Base-by-base conservation (phyloP, 164 flowering plant species). In the Kingdonia uniflora region DNA sequence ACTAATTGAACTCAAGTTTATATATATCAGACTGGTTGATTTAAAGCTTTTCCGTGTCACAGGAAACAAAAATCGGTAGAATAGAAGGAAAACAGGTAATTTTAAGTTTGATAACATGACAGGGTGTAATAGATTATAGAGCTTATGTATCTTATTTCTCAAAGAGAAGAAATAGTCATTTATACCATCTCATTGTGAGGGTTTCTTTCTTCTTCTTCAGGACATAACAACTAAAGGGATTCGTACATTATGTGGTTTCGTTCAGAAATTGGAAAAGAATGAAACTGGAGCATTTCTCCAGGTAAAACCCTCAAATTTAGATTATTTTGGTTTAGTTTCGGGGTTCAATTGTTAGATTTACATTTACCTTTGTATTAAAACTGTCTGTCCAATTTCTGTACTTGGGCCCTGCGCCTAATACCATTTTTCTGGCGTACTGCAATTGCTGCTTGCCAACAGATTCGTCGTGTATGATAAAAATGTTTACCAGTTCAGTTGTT, bases 1-100 rank as follows among this genome's bases (percentile, higher is more conserved):
- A 29, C 8, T 8, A 29, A 29, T 29, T 29, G 8, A 3, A 29
- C 8, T 29, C 35, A 29, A 29, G 35, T 29, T 29, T 3, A 8
- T 29, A 3, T 4, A 29, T 3, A 29, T 29, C 35, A 29, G 35
- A 8, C 8, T 29, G 38, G 38, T 39, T 69, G 23, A 60, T 49
- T 38, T 20, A 19, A 14, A 23, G 39, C 19, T 63, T 65, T 41
- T 45, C n/a, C 26, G 3, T 64, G 14, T 65, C 15, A 42, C 82
- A 88, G 95, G 91, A 79, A 58, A 66, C 65, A 40, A 85, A 75
- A 68, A 63, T 88, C 42, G 62, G 56, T 42, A 56, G 71, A 54
- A 75, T 88, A 50, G 85, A 80, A 77, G 81, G 60, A 56, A 88
- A 71, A 43, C 91, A 88, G 95, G 94, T 87, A 72, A 6, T 24